Evolutionary conservation across 139 green algal genomes (phyloP).

Genomic region (Eudorina sp.): DNA sequence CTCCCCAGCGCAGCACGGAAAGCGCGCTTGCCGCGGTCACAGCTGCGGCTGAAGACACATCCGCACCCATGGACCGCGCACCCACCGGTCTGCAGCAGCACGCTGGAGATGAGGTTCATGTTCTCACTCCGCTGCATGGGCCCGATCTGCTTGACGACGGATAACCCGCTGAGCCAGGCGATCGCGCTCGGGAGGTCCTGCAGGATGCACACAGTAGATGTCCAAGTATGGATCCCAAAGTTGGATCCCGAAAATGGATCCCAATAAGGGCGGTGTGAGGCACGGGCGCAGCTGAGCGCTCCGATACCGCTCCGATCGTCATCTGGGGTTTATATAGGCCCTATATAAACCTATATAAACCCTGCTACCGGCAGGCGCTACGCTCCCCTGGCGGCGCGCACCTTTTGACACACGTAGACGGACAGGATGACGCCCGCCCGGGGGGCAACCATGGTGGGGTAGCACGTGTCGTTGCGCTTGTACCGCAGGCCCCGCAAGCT

Average conservation of each 20-base stretch:
- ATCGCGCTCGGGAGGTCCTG: background rate
- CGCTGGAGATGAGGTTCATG: background rate
- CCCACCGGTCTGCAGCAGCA: background rate
- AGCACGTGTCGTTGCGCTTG: background rate
- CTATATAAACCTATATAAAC: too few species aligned
- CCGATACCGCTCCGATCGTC: too few species aligned
- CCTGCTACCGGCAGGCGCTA: too few species aligned
- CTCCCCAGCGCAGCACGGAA: too few species aligned
- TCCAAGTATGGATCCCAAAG: too few species aligned
- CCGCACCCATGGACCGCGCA: background rate
- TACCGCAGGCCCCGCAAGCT: background rate
- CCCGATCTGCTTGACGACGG: background rate
- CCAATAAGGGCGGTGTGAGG: too few species aligned
- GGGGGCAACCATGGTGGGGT: background rate
- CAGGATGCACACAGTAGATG: background rate
- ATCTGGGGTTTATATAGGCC: too few species aligned
- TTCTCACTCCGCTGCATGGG: background rate
- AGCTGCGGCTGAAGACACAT: too few species aligned
- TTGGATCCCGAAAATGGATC: too few species aligned
- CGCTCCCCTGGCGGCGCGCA: too few species aligned
- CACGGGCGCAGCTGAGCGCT: too few species aligned
- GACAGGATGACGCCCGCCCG: background rate
- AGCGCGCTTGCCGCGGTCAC: too few species aligned
- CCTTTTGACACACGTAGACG: background rate
- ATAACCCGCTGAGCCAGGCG: background rate